Base-by-base conservation (phyloP, 176 grass and related monocot species). In the Themeda triandra region DNA sequence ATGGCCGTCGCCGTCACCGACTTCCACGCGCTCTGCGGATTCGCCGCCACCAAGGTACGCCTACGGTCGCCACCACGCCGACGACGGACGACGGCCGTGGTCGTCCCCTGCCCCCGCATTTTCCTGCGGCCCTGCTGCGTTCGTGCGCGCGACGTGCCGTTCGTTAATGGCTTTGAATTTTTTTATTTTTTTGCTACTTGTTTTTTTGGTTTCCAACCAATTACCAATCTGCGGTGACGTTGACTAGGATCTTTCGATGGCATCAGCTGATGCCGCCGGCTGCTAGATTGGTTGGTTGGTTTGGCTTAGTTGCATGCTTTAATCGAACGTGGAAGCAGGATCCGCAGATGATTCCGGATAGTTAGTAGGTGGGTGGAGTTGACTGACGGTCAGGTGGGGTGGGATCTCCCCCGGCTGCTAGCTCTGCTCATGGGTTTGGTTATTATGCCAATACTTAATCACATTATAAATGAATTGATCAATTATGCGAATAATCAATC, bases 41-140 rank as follows among this genome's bases (percentile, higher is more conserved):
- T 99, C 63, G 86, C 85, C 69, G 80, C 25, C 75, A 80, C 73
- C 14, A 59, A 96, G 89, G 96, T 98, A 66, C 23, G 14, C 15
- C n/a, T n/a, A n/a, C n/a, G n/a, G n/a, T 15, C 8, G 3, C 33
- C 45, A 18, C 49, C 1, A 51, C 48, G 17, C 18, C 66, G 63
- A 11, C 66, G n/a, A n/a, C n/a, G n/a, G 18, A 13, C 35, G 67
- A 13, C 21, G 8, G 18, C 66, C 36, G 23, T 37, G 12, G 68
- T 7, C 37, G 37, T 1, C 8, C 7, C 6, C 6, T 1, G 29
- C 2, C 23, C 7, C 53, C 24, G 28, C 40, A 10, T 66, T 75
- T 83, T 10, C 75, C n/a, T 49, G 37, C 45, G 13, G 29, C 51
- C 64, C 40, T 19, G 21, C 42, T 14, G 17, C 60, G 36, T 44